phyloP scores from a whole-genome alignment of 371 early-diverging fungal species.

The Syncephalastrum contaminatum region DNA sequence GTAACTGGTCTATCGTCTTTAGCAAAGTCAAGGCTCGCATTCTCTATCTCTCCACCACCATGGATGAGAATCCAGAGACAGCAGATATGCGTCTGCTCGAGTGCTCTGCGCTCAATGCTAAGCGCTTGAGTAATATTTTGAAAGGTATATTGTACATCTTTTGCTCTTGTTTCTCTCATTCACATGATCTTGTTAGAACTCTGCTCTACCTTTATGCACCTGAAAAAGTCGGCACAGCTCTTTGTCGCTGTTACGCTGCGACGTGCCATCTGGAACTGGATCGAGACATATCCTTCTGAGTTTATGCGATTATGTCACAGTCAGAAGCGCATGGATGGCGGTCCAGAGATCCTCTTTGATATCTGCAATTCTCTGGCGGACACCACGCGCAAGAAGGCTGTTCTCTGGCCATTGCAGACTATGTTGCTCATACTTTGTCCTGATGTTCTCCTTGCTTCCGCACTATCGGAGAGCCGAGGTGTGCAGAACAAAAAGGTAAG shows the following conservation, averaged over 20 bases:
- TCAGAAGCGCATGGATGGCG: conserved; percentile 78
- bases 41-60: conserved; percentile 53
- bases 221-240: conserved; percentile 70
- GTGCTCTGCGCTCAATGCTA: conserved; percentile 73
- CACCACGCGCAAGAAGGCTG: conserved; percentile 60
- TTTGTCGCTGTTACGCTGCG: conserved; percentile 69
- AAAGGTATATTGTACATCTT: conserved; percentile 45
- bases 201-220: conserved; percentile 57
- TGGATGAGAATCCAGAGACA: conserved; percentile 70
- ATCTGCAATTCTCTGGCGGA: conserved; percentile 72
- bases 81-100: conserved; percentile 78
- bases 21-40: conserved; percentile 63
- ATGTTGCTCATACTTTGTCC: conserved; percentile 82
- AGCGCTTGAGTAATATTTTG: conserved; percentile 65
- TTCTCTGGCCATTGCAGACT: conserved; percentile 84
- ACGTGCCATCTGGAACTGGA: conserved; percentile 88
- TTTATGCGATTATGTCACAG: conserved; percentile 68
- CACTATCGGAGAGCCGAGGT: conserved; percentile 44
- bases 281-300: conserved; percentile 77
- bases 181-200: conserved; percentile 47
- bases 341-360: conserved; percentile 77
- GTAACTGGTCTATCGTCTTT: conserved; percentile 80
- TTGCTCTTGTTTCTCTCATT: conserved; percentile 4
- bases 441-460: conserved; percentile 62
- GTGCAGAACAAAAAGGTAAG: conserved; percentile 44